Percentiles rank a stretch among this genome's conserved stretches.
phyloP scores from a whole-genome alignment of 202 grass and related monocot genomes.

The Cymbopogon flexuosus region DNA sequence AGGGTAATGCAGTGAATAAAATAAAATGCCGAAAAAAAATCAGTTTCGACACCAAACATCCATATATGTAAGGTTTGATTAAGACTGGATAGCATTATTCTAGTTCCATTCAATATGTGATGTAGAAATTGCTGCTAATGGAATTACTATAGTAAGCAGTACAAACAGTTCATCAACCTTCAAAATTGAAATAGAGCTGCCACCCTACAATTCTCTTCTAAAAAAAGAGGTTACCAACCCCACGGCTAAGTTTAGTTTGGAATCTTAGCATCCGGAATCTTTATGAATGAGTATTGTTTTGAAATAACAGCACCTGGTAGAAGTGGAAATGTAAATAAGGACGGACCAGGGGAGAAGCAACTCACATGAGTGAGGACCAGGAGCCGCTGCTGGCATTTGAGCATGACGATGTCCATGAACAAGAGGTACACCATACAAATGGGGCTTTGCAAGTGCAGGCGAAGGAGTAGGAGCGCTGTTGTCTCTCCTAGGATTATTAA shows the following conservation, averaged over 20 bases:
- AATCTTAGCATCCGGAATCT: neutral
- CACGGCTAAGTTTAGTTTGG: neutral
- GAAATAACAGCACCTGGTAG: neutral
- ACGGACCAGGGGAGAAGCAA: conserved; percentile 10
- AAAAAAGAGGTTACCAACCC: neutral
- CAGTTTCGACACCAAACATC: neutral
- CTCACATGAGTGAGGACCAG: conserved; percentile 56
- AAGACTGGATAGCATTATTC: neutral
- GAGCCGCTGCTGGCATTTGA: conserved; percentile 31
- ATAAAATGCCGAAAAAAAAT: neutral
- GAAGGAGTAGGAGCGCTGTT: conserved; percentile 24
- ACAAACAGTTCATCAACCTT: neutral
- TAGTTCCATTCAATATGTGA: neutral
- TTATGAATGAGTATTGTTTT: neutral
- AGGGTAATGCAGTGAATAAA: neutral
- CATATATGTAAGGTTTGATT: neutral
- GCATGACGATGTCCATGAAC: conserved; percentile 40
- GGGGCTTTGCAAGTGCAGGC: conserved; percentile 21
- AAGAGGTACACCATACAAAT: conserved; percentile 34
- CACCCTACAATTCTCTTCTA: neutral
- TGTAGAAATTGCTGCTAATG: neutral
- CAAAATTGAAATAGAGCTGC: neutral
- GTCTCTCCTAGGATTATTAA: conserved; percentile 22
- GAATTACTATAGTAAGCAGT: neutral
- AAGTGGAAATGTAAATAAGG: neutral